phyloP scores from a whole-genome alignment of 192 early-diverging fungal genomes.

The Paraglomus brasilianum region DNA sequence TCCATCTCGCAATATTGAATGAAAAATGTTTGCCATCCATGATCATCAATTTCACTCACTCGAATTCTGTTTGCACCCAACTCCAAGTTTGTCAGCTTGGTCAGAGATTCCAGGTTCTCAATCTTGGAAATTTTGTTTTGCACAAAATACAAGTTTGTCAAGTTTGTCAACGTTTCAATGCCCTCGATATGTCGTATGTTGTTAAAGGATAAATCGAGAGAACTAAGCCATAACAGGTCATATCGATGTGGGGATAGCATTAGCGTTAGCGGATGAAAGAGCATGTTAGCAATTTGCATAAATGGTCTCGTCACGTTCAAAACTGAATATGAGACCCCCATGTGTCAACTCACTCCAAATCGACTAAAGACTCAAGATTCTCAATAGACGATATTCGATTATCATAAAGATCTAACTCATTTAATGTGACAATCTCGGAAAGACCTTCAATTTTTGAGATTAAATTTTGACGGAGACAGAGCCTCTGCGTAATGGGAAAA shows the following conservation, averaged over 20 bases:
- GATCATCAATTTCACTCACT: conserved; percentile 36
- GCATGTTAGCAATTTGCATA: not conserved
- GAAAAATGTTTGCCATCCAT: not conserved
- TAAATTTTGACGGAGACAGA: conserved; percentile 84
- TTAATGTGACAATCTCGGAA: conserved; percentile 51
- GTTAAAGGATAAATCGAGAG: conserved; percentile 94
- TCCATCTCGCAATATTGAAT: not conserved
- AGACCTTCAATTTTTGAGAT: conserved; percentile 68
- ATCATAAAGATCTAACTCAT: conserved; percentile 94
- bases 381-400: conserved; percentile 82
- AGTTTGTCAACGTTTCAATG: conserved; percentile 55
- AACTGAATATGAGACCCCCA: not conserved
- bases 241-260: too few species aligned
- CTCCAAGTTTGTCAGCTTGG: conserved; percentile 80
- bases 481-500: conserved; percentile 47
- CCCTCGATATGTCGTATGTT: conserved; percentile 81
- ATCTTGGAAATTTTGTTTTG: conserved; percentile 90
- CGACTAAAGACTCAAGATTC: conserved; percentile 55
- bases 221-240: conserved; percentile 33
- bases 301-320: not conserved
- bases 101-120: conserved; percentile 66
- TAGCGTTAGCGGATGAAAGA: too few species aligned
- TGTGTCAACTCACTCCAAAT: conserved; percentile 54
- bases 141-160: conserved; percentile 86
- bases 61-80: conserved; percentile 94